These are phyloP conservation scores for Waitea zeae DNA, from an alignment of 1,284 basidiomycete species.

Conservation along the genomic window DNA sequence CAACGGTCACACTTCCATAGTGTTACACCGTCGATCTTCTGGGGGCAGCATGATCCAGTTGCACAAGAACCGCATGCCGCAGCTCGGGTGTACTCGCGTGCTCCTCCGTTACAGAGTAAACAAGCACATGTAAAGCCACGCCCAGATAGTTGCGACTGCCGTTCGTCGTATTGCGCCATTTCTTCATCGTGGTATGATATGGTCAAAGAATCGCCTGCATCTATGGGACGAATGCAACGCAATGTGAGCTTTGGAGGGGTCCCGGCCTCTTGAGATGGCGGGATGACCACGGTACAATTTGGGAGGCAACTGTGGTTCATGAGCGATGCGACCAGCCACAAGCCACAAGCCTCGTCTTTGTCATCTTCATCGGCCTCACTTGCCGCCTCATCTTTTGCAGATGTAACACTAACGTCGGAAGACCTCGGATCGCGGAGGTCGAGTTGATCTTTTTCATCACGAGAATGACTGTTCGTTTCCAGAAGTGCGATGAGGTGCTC, in stretches of 20 bases:
- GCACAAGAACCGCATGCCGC: slow-evolving; percentile 1
- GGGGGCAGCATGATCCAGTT: neutral
- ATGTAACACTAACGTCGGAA: neutral
- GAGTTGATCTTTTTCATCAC: slow-evolving; percentile 2
- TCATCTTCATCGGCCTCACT: slow-evolving; percentile 1
- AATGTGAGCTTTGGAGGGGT: neutral
- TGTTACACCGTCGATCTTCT: neutral
- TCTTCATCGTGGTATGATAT: slow-evolving; percentile 3
- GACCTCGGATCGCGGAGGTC: slow-evolving; percentile 1
- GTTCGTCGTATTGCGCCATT: neutral
- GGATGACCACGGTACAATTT: slow-evolving; percentile 3
- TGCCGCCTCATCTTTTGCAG: neutral
- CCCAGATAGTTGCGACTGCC: neutral
- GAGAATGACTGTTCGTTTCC: slow-evolving; percentile 3
- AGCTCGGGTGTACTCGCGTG: slow-evolving; percentile 1
- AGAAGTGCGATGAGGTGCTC: neutral
- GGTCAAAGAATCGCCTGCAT: neutral
- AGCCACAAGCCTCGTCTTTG: slow-evolving; percentile 4
- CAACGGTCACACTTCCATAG: slow-evolving; percentile 1
- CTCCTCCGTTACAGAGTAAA: neutral
- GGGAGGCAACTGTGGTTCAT: slow-evolving; percentile 2
- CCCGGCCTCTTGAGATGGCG: neutral
- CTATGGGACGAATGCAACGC: slow-evolving; percentile 3
- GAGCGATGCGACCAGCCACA: slow-evolving; percentile 3
- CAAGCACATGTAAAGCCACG: slow-evolving; percentile 3